phyloP scores from a whole-genome alignment of 352 stramenopile species.

The Phytophthora citricola region DNA sequence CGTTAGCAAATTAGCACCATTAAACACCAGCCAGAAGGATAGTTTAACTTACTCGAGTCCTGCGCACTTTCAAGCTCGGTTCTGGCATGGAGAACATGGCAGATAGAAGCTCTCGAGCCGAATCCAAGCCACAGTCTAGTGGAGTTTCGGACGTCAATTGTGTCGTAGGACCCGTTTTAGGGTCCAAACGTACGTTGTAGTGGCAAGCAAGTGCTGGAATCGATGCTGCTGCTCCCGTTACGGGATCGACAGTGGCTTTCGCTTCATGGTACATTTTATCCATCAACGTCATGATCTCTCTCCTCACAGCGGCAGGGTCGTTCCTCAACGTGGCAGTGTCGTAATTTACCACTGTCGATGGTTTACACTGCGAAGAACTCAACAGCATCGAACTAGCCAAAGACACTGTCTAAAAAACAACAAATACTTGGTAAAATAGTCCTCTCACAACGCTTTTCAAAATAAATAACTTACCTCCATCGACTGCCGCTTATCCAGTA shows the following conservation, averaged over 20 bases:
- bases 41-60: slow-evolving; percentile 21
- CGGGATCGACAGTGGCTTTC: slow-evolving; percentile 24
- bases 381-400: slow-evolving; percentile 26
- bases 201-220: slow-evolving; percentile 31
- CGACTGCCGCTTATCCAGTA: slow-evolving; percentile 25
- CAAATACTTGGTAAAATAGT: not conserved
- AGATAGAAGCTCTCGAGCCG: slow-evolving; percentile 24
- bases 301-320: slow-evolving; percentile 23
- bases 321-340: slow-evolving; percentile 3
- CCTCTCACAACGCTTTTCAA: not conserved
- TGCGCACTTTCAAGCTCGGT: slow-evolving; percentile 22
- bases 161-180: slow-evolving; percentile 26
- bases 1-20: not conserved
- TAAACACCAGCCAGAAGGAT: too few relatives aligned
- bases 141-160: slow-evolving; percentile 37
- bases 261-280: slow-evolving; percentile 39
- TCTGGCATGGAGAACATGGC: slow-evolving; percentile 28
- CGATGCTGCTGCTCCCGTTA: slow-evolving; percentile 29
- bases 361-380: slow-evolving; percentile 12
- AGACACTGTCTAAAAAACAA: slow-evolving; percentile 26
- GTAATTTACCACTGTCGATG: slow-evolving; percentile 1
- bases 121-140: slow-evolving; percentile 32
- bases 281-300: slow-evolving; percentile 33
- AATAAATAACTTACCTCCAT: slow-evolving; percentile 26
- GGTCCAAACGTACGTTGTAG: slow-evolving; percentile 29